Percentiles rank a stretch among this genome's conserved stretches.
Conservation (phyloP, 1,139 yeast species). For the Pichia sp. region DNA sequence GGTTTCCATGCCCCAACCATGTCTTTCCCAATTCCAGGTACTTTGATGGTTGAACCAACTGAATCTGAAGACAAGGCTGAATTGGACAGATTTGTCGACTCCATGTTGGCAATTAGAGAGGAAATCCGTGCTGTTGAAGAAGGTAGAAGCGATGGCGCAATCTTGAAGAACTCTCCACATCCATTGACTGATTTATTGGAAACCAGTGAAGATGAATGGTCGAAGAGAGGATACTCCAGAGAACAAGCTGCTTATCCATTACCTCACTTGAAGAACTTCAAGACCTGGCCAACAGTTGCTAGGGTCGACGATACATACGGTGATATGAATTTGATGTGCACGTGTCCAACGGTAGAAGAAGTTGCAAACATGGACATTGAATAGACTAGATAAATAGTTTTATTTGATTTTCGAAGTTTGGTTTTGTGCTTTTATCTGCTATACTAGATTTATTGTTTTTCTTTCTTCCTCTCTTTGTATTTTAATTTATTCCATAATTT, state of each 20-base stretch:
- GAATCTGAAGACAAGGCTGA: conserved; percentile 89
- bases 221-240: conserved; percentile 78
- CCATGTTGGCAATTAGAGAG: conserved; percentile 74
- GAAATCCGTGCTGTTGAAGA: conserved; percentile 77
- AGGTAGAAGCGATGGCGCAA: conserved; percentile 60
- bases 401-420: neutral
- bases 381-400: neutral
- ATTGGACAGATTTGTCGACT: conserved; percentile 83
- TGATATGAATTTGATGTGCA: conserved; percentile 86
- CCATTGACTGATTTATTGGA: conserved; percentile 71
- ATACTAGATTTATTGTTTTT: neutral
- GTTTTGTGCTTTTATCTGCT: neutral
- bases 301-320: conserved; percentile 94
- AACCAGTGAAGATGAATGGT: conserved; percentile 61
- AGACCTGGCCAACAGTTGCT: conserved; percentile 94
- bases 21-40: conserved; percentile 98
- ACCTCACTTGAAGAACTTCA: conserved; percentile 62
- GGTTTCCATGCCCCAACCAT: conserved; percentile 99
- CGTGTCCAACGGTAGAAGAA: conserved; percentile 82
- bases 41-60: conserved; percentile 97
- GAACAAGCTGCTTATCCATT: conserved; percentile 93
- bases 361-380: conserved; percentile 36
- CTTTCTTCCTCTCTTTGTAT: neutral
- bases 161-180: conserved; percentile 90
- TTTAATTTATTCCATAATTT: neutral